Percentiles rank a stretch among this genome's conserved stretches.
Conservation (phyloP, 2,329 filamentous ascomycete species). For the Rhynchosporium secalis region DNA sequence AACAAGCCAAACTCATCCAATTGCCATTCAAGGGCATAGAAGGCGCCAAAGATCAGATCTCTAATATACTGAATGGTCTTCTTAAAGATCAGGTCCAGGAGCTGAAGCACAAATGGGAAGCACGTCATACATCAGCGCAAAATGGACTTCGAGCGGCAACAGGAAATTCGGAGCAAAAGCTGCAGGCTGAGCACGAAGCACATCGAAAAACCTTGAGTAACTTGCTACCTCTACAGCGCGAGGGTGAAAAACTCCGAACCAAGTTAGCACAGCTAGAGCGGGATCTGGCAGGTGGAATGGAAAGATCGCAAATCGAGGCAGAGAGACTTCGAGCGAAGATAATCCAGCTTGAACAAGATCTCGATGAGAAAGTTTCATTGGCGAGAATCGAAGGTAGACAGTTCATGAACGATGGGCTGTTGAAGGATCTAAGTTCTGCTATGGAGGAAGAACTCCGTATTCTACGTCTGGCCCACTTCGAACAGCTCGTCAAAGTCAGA, state of each 20-base stretch:
- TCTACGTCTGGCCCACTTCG: conserved; percentile 6
- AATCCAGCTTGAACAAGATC: background rate
- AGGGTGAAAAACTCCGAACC: background rate
- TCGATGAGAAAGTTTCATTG: background rate
- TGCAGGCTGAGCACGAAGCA: background rate
- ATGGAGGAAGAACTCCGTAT: conserved; percentile 12
- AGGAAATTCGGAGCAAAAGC: background rate
- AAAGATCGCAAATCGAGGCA: background rate
- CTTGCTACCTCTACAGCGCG: background rate
- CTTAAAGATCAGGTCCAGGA: background rate
- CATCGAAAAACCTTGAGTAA: background rate
- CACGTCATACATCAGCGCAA: background rate
- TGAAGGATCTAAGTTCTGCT: conserved; percentile 9
- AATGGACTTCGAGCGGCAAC: background rate
- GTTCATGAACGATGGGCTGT: conserved; percentile 4
- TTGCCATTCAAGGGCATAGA: background rate
- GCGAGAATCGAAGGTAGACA: conserved; percentile 6
- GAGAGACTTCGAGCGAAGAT: background rate
- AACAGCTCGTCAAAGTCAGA: conserved; percentile 14
- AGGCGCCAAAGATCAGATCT: background rate
- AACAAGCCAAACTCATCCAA: background rate
- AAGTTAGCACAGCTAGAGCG: background rate
- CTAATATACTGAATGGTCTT: background rate
- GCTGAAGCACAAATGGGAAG: background rate
- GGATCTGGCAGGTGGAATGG: background rate